Conservation (phyloP, 2,329 filamentous ascomycete genomes). For the Calonectria henricotiae region DNA sequence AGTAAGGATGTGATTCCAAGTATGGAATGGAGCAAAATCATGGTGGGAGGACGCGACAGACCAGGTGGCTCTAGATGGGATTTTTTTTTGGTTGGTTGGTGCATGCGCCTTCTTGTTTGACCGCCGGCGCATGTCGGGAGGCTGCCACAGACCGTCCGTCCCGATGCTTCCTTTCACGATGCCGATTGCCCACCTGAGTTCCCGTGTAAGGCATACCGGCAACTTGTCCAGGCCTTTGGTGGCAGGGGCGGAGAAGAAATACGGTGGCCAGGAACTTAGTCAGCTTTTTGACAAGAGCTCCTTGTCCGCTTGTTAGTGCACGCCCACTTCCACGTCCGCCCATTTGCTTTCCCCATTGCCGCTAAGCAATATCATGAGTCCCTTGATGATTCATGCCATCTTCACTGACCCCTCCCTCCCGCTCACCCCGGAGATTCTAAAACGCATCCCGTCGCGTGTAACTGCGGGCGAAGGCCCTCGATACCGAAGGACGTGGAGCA, state of each 20-base stretch:
- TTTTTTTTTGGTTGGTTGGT: constrained; percentile 8
- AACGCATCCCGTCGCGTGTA: constrained; percentile 5
- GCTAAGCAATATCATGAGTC: constrained; percentile 27
- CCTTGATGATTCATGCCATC: constrained; percentile 23
- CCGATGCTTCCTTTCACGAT: constrained; percentile 36
- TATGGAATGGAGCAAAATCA: constrained; percentile 29
- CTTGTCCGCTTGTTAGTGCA: constrained; percentile 12
- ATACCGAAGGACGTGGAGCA: constrained; percentile 44
- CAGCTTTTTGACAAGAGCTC: neutral
- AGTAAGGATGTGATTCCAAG: constrained; percentile 35
- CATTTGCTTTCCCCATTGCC: constrained; percentile 29
- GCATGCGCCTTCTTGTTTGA: constrained; percentile 26
- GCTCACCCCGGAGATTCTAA: constrained; percentile 10
- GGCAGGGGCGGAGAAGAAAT: neutral
- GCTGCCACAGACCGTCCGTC: constrained; percentile 18
- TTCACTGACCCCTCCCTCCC: constrained; percentile 26
- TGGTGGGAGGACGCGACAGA: constrained; percentile 35
- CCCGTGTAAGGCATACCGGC: constrained; percentile 21
- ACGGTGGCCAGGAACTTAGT: neutral
- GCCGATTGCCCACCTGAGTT: constrained; percentile 13
- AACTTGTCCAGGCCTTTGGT: neutral
- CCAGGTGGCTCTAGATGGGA: constrained; percentile 23
- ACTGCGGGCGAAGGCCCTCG: neutral
- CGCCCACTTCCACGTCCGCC: constrained; percentile 25
- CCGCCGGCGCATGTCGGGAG: constrained; percentile 37